These are phyloP conservation scores for Eimeria acervulina DNA, from an alignment of 169 alveolate species.

Conservation along the genomic window DNA sequence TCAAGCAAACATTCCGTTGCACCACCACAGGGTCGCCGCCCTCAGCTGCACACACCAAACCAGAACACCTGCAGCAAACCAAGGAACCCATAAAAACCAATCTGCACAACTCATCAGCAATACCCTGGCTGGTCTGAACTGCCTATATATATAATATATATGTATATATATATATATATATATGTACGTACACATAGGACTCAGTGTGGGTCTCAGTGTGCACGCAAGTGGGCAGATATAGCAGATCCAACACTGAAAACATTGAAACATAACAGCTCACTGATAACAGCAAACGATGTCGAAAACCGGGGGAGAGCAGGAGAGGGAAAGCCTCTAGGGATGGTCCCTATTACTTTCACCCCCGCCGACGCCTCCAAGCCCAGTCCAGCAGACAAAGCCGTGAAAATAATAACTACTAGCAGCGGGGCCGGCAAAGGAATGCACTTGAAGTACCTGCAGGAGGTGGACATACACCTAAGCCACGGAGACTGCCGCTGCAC, in stretches of 20 bases:
- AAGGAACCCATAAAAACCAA: neutral
- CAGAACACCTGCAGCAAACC: neutral
- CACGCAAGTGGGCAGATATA: too few relatives aligned
- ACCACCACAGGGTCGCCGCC: conserved; percentile 24
- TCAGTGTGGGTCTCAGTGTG: too few relatives aligned
- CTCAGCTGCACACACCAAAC: conserved; percentile 48
- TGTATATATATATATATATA: too few relatives aligned
- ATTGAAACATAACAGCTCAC: neutral
- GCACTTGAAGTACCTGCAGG: conserved; percentile 76
- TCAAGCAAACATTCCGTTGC: conserved; percentile 58
- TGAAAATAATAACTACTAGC: conserved; percentile 73
- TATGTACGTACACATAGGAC: neutral
- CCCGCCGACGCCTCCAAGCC: conserved; percentile 51
- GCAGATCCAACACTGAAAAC: neutral
- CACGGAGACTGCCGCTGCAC: neutral
- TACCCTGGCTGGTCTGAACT: neutral
- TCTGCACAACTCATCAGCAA: neutral
- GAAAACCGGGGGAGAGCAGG: conserved; percentile 74
- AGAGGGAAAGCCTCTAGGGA: conserved; percentile 84
- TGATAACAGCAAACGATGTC: conserved; percentile 28
- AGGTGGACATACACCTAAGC: neutral
- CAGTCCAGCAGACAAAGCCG: conserved; percentile 45
- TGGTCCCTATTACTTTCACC: conserved; percentile 62
- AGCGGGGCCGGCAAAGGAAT: conserved; percentile 82
- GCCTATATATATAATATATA: neutral